A percentile compares a stretch with the other conserved stretches of the same genome.
phyloP scores from a whole-genome alignment of 176 grass and related monocot genomes.

The Bonia amplexicaulis region DNA sequence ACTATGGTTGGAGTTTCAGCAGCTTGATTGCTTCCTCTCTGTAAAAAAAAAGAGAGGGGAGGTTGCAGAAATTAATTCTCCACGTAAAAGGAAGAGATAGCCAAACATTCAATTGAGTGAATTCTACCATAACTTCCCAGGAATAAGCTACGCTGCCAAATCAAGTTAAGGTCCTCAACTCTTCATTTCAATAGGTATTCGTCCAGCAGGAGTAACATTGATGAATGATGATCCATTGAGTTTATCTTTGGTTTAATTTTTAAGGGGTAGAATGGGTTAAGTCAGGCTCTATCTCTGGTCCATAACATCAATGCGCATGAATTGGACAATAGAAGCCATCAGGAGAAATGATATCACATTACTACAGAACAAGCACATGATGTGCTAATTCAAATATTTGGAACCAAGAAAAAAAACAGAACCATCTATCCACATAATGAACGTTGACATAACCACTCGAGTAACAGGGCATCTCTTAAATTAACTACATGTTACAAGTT shows the following conservation, averaged over 20 bases:
- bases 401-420: background rate
- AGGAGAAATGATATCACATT: background rate
- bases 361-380: background rate
- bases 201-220: background rate
- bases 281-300: background rate
- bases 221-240: background rate
- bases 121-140: slow-evolving; percentile 10
- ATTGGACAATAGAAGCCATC: background rate
- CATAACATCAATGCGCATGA: background rate
- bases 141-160: slow-evolving; percentile 6
- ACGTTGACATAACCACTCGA: background rate
- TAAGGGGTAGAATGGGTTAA: background rate
- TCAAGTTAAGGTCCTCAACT: background rate
- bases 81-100: slow-evolving; percentile 11
- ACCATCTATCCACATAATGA: background rate
- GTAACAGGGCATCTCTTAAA: background rate
- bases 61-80: slow-evolving; percentile 6
- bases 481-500: background rate
- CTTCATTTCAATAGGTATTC: background rate
- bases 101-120: background rate
- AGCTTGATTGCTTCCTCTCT: slow-evolving; percentile 60
- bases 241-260: background rate
- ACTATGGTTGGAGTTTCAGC: slow-evolving; percentile 49
- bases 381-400: slow-evolving; percentile 2
- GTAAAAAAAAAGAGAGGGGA: slow-evolving; percentile 16